Base-by-base conservation (phyloP, 345 rosid genomes). In the Salix koriyanagi region DNA sequence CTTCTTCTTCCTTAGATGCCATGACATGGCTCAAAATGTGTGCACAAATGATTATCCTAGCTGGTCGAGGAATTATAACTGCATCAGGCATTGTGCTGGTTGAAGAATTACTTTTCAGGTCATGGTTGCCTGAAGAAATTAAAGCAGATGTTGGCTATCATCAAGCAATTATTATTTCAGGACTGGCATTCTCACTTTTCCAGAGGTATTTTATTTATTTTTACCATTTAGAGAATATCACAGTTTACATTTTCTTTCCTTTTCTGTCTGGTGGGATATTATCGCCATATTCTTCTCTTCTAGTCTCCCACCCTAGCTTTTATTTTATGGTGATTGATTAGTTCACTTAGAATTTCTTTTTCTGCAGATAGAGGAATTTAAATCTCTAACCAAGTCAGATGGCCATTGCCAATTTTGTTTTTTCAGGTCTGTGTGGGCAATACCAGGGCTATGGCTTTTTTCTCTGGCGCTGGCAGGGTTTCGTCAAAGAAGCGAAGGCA, bases 111-210 rank as follows among this genome's bases (percentile, higher is more conserved):
- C 85, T 93, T 81, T 93, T 95, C 79, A 88, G 97, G 76, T 85
- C 97, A 48, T 93, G 97, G 97, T 80, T 95, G 81, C 92, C 91
- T 73, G 85, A 87, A 72, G 97, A 95, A 84, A 90, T 95, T 79
- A 88, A 93, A 12, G 54, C 85, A 48, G 97, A 95, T 76, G 83
- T 90, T 77, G 97, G 94, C 75, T 90, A 89, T 87, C 92, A 89
- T 76, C 81, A 34, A 78, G 96, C 92, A 82, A 83, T 90, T 72
- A 87, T 93, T 65, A 79, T 91, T 73, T 89, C 99, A 2, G 97
- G 97, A 77, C 86, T 95, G 72, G 83, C 80, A 60, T 93, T 87
- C 85, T 81, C 97, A 81, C 80, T 93, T 81, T 75, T 78, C 76
- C 97, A 93, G 81, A 88, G 99, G 99, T 95, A 89, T 68, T 4